Evolutionary conservation across 2,329 filamentous ascomycete species (phyloP), one percentile per base, ranked within the genome.

Genomic region (Coniochaeta hoffmannii): DNA sequence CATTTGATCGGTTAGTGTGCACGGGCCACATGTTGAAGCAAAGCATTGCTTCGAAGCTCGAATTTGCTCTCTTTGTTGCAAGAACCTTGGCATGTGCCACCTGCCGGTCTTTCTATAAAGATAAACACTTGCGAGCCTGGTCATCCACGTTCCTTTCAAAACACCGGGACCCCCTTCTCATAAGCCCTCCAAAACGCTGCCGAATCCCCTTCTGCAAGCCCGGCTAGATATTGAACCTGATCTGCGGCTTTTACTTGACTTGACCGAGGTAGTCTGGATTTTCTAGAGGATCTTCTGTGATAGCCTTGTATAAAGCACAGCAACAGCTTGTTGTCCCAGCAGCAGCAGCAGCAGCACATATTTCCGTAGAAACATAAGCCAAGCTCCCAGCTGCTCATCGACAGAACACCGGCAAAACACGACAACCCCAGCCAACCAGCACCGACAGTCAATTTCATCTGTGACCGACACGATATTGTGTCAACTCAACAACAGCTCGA

Each of bases 401-500:
- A 15, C 41, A 28, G 41, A 28, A 14, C 22, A 38, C 44, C 44
- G 41, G 51, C 34, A 12, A 35, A 17, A 19, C 59, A 49, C 55
- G 35, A 55, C 53, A 50, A 46, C 49, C 22, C 49, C 9, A 55
- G 50, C 50, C 30, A n/a, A 51, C 22, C 7, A 46, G 12, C 41
- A 28, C 41, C n/a, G n/a, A n/a, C n/a, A n/a, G n/a, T n/a, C n/a
- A n/a, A n/a, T n/a, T n/a, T n/a, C n/a, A n/a, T n/a, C n/a, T n/a
- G n/a, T n/a, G n/a, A n/a, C n/a, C n/a, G n/a, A n/a, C n/a, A n/a
- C n/a, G n/a, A n/a, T n/a, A n/a, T n/a, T n/a, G n/a, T n/a, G n/a
- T n/a, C n/a, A n/a, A n/a, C 36, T 10, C 50, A 38, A 36, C 24
- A 46, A 28, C 3, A 28, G 15, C 7, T n/a, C 5, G 11, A 11